A percentile compares a stretch with the other conserved stretches of the same genome.
Conservation (phyloP, 2,329 filamentous ascomycete genomes). For the Pestalotiopsis sp. region DNA sequence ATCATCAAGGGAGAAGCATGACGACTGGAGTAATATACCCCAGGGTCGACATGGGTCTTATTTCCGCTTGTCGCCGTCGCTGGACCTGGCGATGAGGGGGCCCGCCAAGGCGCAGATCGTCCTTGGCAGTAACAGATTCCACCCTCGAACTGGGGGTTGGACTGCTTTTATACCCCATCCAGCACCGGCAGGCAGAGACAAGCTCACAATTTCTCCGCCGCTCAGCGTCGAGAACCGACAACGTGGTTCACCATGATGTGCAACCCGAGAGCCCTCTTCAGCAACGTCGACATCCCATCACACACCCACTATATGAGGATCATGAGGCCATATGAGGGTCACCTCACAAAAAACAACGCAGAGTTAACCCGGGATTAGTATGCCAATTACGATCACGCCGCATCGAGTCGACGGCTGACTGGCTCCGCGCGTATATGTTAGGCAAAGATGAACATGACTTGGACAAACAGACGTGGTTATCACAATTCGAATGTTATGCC, state of each 20-base stretch:
- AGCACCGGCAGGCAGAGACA: not conserved
- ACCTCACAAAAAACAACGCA: not conserved
- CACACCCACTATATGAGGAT: not conserved
- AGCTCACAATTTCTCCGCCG: constrained; percentile 5
- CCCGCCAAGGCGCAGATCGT: constrained; percentile 9
- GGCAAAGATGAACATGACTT: constrained; percentile 1
- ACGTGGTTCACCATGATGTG: not conserved
- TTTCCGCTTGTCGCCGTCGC: not conserved
- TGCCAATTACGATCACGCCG: not conserved
- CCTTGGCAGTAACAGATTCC: constrained; percentile 10
- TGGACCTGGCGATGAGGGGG: not conserved
- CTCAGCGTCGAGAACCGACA: constrained; percentile 7
- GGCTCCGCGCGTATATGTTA: not conserved
- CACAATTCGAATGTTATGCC: not conserved
- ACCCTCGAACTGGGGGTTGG: not conserved
- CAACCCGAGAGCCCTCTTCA: not conserved
- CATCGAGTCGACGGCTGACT: not conserved
- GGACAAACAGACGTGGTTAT: not conserved
- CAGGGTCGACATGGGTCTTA: not conserved
- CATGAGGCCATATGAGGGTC: not conserved
- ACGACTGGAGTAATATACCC: constrained; percentile 12
- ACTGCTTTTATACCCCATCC: not conserved
- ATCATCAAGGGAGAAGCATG: not conserved
- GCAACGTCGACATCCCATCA: not conserved
- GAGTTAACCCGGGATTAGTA: not conserved